Percentiles rank a stretch among this genome's conserved stretches.
Evolutionary conservation across 2,329 filamentous ascomycete genomes (phyloP).

Genomic region (Fusarium sp.): DNA sequence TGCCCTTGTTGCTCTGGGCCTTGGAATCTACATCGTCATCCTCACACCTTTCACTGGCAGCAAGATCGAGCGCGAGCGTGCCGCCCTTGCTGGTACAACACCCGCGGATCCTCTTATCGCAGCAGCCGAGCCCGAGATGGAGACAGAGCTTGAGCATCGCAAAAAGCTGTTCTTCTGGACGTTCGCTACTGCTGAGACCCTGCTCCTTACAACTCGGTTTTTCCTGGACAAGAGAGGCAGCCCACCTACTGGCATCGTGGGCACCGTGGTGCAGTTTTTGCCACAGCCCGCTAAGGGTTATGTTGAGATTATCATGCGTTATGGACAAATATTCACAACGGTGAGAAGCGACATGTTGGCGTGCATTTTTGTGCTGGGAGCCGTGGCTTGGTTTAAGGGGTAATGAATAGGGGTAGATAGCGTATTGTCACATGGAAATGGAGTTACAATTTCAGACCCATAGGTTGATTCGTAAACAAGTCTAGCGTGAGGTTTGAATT

Average conservation of each 20-base stretch:
- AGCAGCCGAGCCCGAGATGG: constrained; percentile 44
- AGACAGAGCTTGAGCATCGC: constrained; percentile 51
- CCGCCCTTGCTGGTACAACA: constrained; percentile 46
- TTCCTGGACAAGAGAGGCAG: constrained; percentile 73
- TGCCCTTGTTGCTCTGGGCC: constrained; percentile 75
- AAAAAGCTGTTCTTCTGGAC: constrained; percentile 75
- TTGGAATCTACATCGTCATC: constrained; percentile 78
- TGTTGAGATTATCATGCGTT: constrained; percentile 71
- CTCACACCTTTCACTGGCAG: constrained; percentile 77
- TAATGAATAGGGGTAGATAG: constrained; percentile 23
- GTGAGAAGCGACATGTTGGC: constrained; percentile 80
- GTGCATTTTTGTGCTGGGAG: constrained; percentile 80
- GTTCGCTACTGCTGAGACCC: constrained; percentile 82
- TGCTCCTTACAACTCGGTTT: constrained; percentile 78
- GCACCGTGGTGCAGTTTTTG: constrained; percentile 73
- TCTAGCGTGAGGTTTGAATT: constrained; percentile 6
- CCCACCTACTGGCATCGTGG: constrained; percentile 72
- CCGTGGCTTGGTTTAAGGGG: constrained; percentile 60
- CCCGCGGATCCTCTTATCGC: constrained; percentile 41
- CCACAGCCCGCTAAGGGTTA: constrained; percentile 74
- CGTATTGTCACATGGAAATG: constrained; percentile 14
- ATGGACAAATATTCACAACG: constrained; percentile 78
- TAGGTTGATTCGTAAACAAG: not conserved
- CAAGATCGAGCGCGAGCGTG: constrained; percentile 68
- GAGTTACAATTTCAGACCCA: constrained; percentile 4